These are phyloP conservation scores for Microdochium trichocladiopsis DNA, from an alignment of 2,329 filamentous ascomycete genomes.

Conservation along the genomic window DNA sequence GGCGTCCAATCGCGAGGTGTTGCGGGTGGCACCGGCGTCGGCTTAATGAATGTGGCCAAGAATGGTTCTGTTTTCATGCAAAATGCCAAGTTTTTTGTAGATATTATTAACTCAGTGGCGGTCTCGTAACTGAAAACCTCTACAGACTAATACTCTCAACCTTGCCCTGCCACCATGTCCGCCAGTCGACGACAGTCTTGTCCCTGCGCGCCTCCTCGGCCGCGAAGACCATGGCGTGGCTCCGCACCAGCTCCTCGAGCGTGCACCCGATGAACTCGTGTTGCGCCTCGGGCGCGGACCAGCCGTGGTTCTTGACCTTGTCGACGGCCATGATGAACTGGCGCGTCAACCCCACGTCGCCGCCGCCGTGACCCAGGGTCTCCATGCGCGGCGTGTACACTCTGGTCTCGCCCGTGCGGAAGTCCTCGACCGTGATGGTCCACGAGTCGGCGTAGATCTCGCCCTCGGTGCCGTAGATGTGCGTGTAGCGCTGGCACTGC, in stretches of 20 bases:
- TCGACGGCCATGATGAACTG: slow-evolving; percentile 81
- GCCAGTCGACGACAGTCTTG: slow-evolving; percentile 67
- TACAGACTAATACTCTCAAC: slow-evolving; percentile 22
- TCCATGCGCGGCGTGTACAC: slow-evolving; percentile 55
- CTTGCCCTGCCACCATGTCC: slow-evolving; percentile 63
- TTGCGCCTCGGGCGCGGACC: slow-evolving; percentile 66
- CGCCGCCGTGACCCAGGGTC: slow-evolving; percentile 62
- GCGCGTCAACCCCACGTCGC: slow-evolving; percentile 70
- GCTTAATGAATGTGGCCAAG: neutral
- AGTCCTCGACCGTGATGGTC: slow-evolving; percentile 70
- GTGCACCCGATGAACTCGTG: slow-evolving; percentile 70
- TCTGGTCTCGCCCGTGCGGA: slow-evolving; percentile 48
- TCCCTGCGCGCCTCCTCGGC: slow-evolving; percentile 77
- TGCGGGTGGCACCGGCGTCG: slow-evolving; percentile 1
- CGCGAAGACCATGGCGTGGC: slow-evolving; percentile 89
- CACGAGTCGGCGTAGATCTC: slow-evolving; percentile 81
- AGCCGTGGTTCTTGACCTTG: slow-evolving; percentile 64
- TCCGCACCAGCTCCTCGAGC: slow-evolving; percentile 79
- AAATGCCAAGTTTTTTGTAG: no score
- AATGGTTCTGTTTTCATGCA: no score
- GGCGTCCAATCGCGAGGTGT: neutral
- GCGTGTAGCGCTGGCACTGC: slow-evolving; percentile 77
- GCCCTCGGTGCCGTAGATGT: slow-evolving; percentile 79
- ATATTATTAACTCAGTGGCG: no score
- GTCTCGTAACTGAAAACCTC: no score